Evolutionary conservation across 2,329 filamentous ascomycete genomes (phyloP), one percentile per base, ranked within the genome.

Genomic region (Albophoma yamanashiensis): DNA sequence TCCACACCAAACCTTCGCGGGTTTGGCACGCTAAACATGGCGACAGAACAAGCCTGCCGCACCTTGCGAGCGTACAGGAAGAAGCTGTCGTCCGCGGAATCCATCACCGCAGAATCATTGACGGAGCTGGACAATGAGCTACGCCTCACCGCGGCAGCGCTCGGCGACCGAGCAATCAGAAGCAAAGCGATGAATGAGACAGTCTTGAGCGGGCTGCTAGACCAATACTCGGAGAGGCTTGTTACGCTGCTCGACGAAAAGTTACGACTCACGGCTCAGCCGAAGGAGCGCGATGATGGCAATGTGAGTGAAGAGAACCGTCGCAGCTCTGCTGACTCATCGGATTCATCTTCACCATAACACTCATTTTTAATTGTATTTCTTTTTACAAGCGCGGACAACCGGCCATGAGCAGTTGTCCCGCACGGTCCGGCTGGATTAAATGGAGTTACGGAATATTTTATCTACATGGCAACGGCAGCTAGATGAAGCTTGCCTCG

Each of bases 141-240:
- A 60, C 81, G 84, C 22, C 75, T 88, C 39, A 88, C 85, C 3
- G 79, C 80, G 4, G 80, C 84, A 12, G 85, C 85, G 8, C 72
- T 89, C 38, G 81, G 82, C 3, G 82, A 85, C 59, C 75, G 82
- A 40, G 80, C 78, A 6, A 81, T 79, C 61, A 75, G 82, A 63
- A 82, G 77, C 70, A 76, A 79, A 69, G 74, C 77, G 1, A 77
- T 85, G 70, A 83, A 79, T 63, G 84, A 86, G 67, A 80, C 79
- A 22, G 76, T 83, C 56, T 74, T 89, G 40, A 82, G 79, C 47
- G 86, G 85, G 57, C 74, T 92, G 53, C 75, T 92, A 9, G 89
- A 91, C 65, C 84, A 90, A 72, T 91, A 91, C 67, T 89, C 87
- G 2, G 87, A 91, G 67, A 80, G 85, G 62, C 75, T 92, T 56